These are phyloP conservation scores for Prosopis cineraria DNA, from an alignment of 306 rosid genomes.

Conservation along the genomic window DNA sequence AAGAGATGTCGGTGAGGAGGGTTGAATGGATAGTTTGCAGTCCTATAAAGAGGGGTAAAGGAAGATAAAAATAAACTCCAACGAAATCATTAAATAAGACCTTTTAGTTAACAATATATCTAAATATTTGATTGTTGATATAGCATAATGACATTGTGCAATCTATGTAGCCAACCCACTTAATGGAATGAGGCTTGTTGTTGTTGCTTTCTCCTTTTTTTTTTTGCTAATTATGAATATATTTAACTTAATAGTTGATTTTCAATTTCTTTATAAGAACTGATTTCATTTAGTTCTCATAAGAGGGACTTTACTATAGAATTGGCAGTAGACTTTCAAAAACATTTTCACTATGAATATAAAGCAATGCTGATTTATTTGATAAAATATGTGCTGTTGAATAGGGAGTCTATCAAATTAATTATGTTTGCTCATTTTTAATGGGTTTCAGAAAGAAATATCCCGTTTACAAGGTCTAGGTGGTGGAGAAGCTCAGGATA, in stretches of 20 bases:
- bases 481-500: constrained; percentile 69
- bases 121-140: too few species aligned
- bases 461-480: constrained; percentile 69
- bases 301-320: neutral
- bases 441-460: constrained; percentile 72
- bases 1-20: too few species aligned
- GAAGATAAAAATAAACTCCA: too few species aligned
- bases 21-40: too few species aligned
- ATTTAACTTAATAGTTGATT: neutral
- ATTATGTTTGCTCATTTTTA: constrained; percentile 10
- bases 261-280: neutral
- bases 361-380: neutral
- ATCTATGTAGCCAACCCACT: too few species aligned
- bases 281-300: neutral
- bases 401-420: constrained; percentile 4
- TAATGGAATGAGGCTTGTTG: too few species aligned
- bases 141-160: too few species aligned
- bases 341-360: constrained; percentile 15
- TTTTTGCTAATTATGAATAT: neutral
- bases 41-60: too few species aligned
- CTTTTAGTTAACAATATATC: too few species aligned
- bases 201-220: neutral
- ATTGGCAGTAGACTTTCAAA: neutral
- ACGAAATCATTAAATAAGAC: too few species aligned
- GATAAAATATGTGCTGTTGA: constrained; percentile 10